A percentile compares a stretch with the other conserved stretches of the same genome.
Evolutionary conservation across 140 eudicot genomes (phyloP).

Genomic region (Oenanthe javanica): DNA sequence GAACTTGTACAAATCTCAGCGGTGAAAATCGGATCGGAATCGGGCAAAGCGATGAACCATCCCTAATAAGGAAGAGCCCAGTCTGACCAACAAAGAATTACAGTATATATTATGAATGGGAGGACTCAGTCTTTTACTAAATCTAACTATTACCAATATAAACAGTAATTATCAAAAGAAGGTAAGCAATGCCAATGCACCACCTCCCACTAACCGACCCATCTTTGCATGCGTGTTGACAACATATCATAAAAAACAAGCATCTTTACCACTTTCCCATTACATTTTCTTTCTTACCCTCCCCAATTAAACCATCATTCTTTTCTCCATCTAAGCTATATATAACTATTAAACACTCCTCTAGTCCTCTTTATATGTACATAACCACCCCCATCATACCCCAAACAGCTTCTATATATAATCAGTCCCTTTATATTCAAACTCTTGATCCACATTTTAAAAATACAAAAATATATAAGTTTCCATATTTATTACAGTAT

Average conservation of each 20-base stretch:
- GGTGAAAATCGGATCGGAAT: no score
- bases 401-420: background rate
- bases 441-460: background rate
- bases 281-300: background rate
- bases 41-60: no score
- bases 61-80: no score
- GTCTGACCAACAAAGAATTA: background rate
- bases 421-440: background rate
- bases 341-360: background rate
- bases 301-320: background rate
- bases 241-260: background rate
- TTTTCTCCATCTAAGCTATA: background rate
- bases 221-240: constrained; percentile 30
- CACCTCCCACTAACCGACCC: constrained; percentile 23
- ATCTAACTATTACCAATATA: background rate
- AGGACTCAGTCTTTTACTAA: background rate
- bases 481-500: background rate
- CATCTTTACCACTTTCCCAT: background rate
- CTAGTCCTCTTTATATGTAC: background rate
- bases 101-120: background rate
- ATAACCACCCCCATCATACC: background rate
- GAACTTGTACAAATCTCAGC: no score
- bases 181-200: constrained; percentile 20
- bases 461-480: background rate
- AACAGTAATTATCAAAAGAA: background rate